Evolutionary conservation across 2,329 filamentous ascomycete species (phyloP).

Genomic region (Teratosphaeria zuluensis): DNA sequence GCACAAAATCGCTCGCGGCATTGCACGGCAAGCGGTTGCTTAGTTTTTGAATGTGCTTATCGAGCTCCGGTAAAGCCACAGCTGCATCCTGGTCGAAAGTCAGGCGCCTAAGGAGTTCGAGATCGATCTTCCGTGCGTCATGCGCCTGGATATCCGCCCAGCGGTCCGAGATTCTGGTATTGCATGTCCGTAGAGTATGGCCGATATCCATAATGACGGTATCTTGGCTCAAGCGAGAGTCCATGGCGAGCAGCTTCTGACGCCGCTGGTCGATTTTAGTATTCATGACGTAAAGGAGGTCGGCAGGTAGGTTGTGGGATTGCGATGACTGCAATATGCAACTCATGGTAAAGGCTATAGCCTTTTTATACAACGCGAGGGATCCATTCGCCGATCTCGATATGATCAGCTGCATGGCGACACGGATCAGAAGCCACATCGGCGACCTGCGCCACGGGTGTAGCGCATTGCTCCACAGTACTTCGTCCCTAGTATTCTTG

Average conservation of each 20-base stretch:
- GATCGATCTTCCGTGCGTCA: conserved; percentile 3
- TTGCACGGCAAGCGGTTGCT: not conserved
- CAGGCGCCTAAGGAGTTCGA: conserved; percentile 1
- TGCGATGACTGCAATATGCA: conserved; percentile 32
- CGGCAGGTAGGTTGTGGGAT: not conserved
- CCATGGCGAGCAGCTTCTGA: conserved; percentile 10
- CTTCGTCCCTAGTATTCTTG: conserved; percentile 57
- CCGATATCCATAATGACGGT: not conserved
- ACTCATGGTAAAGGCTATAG: conserved; percentile 40
- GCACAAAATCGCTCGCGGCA: conserved; percentile 3
- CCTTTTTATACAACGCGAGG: conserved; percentile 14
- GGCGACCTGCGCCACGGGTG: conserved; percentile 54
- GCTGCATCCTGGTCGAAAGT: conserved; percentile 10
- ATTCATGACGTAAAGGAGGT: conserved; percentile 12
- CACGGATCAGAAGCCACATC: conserved; percentile 53
- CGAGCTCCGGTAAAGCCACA: conserved; percentile 9
- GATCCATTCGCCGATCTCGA: conserved; percentile 18
- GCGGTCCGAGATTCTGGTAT: not conserved
- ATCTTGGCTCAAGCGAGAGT: not conserved
- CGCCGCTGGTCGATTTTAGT: conserved; percentile 17
- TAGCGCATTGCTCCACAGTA: conserved; percentile 37
- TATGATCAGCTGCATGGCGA: conserved; percentile 47
- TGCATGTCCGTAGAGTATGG: not conserved
- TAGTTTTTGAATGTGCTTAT: conserved; percentile 9
- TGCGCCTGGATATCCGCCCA: conserved; percentile 6